Evolutionary conservation across 73 alveolate species (phyloP).

Genomic region (Paramecium biaurelia): DNA sequence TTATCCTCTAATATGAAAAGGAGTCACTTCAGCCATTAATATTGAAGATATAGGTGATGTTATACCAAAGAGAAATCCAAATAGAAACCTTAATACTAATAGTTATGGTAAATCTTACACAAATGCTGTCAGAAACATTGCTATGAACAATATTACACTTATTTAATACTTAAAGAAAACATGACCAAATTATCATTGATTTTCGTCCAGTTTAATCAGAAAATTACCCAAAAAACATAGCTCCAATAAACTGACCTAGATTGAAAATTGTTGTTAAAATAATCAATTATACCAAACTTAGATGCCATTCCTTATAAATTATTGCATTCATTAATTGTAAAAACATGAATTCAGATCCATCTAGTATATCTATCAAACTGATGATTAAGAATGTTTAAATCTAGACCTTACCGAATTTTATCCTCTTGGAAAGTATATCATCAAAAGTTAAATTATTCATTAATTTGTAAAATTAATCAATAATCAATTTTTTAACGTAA

Average conservation of each 20-base stretch:
- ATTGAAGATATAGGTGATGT: constrained; percentile 30
- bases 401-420: constrained; percentile 39
- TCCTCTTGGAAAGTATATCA: constrained; percentile 3
- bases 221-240: constrained; percentile 24
- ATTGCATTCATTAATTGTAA: constrained; percentile 41
- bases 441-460: constrained; percentile 35
- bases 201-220: constrained; percentile 54
- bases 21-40: constrained; percentile 54
- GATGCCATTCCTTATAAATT: constrained; percentile 46
- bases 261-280: constrained; percentile 21
- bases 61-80: constrained; percentile 34
- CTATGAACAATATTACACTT: background rate
- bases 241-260: constrained; percentile 57
- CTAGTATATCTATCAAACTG: constrained; percentile 36
- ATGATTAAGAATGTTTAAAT: constrained; percentile 7
- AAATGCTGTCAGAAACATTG: constrained; percentile 41
- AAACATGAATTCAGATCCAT: constrained; percentile 58
- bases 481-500: background rate
- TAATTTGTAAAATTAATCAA: background rate
- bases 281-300: background rate
- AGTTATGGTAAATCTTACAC: background rate
- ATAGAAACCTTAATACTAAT: constrained; percentile 6
- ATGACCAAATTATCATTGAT: background rate
- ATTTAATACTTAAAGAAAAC: constrained; percentile 31
- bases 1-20: constrained; percentile 49